Base-by-base conservation (phyloP, 1,284 basidiomycete species). In the Trametes pubescens region DNA sequence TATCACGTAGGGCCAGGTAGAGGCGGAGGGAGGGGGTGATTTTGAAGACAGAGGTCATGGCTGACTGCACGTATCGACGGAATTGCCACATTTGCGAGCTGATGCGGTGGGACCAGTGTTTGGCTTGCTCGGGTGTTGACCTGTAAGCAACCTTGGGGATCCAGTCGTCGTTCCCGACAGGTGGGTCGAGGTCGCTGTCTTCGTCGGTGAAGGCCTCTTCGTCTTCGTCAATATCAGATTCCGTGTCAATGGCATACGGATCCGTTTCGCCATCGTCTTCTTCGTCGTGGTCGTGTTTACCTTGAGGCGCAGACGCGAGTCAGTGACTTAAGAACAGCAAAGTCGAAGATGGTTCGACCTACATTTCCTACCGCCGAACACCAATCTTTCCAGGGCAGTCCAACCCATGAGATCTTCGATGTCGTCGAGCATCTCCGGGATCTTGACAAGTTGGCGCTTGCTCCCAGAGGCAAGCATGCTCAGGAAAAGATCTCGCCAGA, bases 401-500 rank as follows among this genome's bases (percentile, higher is more conserved):
- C 86, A 86, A 5, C 84, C 82, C 66, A 85, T 71, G 18, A 76
- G 65, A 29, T 76, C 65, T 48, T 85, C 83, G 54, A 90, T 84
- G 62, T 89, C 87, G 18, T 79, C 76, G 13, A 90, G 73, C 81
- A 89, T 87, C 7, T 81, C 77, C 0, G 82, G 79, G 13, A 89
- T 76, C 47, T 67, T 61, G 34, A 74, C 70, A 61, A 77, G 77
- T 21, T 82, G 79, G 7, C 68, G 71, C 46, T 74, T 70, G 0
- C 74, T 74, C 6, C 78, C 80, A 18, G 75, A 75, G 0, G 81
- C 80, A 9, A 85, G 79, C 71, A 89, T 74, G 35, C 81, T 82
- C 9, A 90, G 71, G 67, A 89, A 83, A 24, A 89, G 77, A 62
- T 90, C 88, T 6, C 89, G 81, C 88, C 88, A 90, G 51, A 90